A percentile compares a stretch with the other conserved stretches of the same genome.
These are phyloP conservation scores for Monosporascus sp. DNA, from an alignment of 2,329 filamentous ascomycete genomes.

Conservation along the genomic window DNA sequence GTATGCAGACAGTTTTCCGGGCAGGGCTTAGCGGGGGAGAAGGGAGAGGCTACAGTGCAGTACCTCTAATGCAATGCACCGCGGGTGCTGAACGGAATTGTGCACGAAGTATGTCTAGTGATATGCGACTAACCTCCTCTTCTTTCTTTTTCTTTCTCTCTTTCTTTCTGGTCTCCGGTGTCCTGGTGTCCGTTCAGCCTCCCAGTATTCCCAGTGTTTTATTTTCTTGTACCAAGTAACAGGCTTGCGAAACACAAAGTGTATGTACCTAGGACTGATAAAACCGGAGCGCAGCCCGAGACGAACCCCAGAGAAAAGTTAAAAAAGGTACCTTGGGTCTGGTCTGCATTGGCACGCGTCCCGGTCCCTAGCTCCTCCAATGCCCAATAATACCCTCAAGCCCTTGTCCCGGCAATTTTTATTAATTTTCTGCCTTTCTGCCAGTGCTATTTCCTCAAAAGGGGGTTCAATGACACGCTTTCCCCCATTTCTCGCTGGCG, in stretches of 20 bases:
- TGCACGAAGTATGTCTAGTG: not conserved
- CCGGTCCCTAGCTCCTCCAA: too few species aligned
- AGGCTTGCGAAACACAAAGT: too few species aligned
- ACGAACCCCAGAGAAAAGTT: too few species aligned
- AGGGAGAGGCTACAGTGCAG: not conserved
- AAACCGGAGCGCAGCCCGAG: too few species aligned
- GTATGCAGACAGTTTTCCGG: not conserved
- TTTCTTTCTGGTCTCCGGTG: not conserved
- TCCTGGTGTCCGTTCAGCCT: not conserved
- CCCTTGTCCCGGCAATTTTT: not conserved
- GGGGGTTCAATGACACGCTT: not conserved
- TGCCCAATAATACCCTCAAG: too few species aligned
- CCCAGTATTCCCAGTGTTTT: too few species aligned
- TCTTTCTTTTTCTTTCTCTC: not conserved
- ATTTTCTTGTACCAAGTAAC: too few species aligned
- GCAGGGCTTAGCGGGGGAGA: not conserved
- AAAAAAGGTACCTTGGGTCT: too few species aligned
- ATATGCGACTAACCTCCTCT: not conserved
- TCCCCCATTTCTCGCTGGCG: not conserved
- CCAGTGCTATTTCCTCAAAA: not conserved
- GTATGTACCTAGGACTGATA: too few species aligned
- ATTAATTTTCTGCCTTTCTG: not conserved
- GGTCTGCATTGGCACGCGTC: too few species aligned
- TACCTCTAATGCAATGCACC: not conserved
- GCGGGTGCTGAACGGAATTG: not conserved